Evolutionary conservation across 805 yeast species (phyloP), one percentile per base, ranked within the genome.

Genomic region (Candida coleopterorum): DNA sequence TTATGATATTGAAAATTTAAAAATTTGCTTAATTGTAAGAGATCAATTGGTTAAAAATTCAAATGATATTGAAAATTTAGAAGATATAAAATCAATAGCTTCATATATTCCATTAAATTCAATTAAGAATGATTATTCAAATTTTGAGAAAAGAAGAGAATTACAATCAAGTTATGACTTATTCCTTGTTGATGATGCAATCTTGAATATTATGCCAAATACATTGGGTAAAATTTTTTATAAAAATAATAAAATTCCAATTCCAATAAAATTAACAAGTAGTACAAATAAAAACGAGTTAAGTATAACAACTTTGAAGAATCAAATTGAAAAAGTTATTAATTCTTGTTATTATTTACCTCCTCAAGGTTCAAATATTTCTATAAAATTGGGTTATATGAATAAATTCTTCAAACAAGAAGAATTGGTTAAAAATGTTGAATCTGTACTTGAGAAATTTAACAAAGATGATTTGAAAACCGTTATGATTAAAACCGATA

Each of bases 61-160:
- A n/a, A 70, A 61, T 20, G 57, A 67, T 35, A 53, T 75, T 40
- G 69, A 64, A 37, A 48, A 60, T 39, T 64, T 76, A 37, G 81
- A 76, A 55, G 48, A 63, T 15, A 62, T 75, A 22, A 72, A 75
- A 16, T 59, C 73, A 26, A 58, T 77, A 29, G 39, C 58, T 16
- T 72, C 74, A 49, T 79, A 89, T 37, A 70, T 88, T 23, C 74
- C 93, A 5, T 81, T 81, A 38, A 70, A 77, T 31, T 83, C 87
- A 47, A 70, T 93, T 45, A 86, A 86, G 58, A 85, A 88, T 23
- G 83, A 81, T 42, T 90, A 79, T 71, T 87, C 87, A 64, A 77
- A 85, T n/a, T 93, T 67, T 51, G 97, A 93, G 60, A 81, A 88
- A 41, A 80, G 88, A 58, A 79, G 97, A 57, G 81, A 79, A 44